phyloP scores from a whole-genome alignment of 2,329 filamentous ascomycete species.

The Fusarium longipes region DNA sequence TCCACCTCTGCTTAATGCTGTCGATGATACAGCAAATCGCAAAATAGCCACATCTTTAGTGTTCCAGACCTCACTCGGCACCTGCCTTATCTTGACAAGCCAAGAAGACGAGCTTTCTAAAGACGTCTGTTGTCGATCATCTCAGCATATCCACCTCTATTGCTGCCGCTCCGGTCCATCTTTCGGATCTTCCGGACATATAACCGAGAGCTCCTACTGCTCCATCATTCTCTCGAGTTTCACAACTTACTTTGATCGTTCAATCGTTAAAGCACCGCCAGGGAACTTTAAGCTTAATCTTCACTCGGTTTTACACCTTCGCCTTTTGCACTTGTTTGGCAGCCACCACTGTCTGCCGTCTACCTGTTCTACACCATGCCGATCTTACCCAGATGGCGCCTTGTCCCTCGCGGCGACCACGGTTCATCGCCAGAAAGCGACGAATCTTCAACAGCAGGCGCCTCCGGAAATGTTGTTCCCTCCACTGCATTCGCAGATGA shows the following conservation, averaged over 20 bases:
- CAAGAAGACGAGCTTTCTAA: slow-evolving; percentile 9
- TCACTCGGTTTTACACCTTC: neutral
- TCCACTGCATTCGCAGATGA: slow-evolving; percentile 41
- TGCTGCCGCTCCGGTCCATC: slow-evolving; percentile 30
- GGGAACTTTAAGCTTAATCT: slow-evolving; percentile 28
- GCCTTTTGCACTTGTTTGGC: neutral
- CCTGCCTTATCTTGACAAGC: neutral
- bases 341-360: slow-evolving; percentile 5
- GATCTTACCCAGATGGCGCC: slow-evolving; percentile 17
- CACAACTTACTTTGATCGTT: slow-evolving; percentile 7
- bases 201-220: slow-evolving; percentile 15
- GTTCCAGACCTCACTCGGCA: neutral
- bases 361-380: slow-evolving; percentile 26
- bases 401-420: slow-evolving; percentile 38
- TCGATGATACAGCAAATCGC: neutral
- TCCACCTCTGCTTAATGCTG: neutral
- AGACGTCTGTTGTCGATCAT: slow-evolving; percentile 27
- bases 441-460: slow-evolving; percentile 25
- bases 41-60: neutral
- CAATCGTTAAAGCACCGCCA: slow-evolving; percentile 4
- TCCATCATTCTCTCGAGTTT: slow-evolving; percentile 17
- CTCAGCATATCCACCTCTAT: slow-evolving; percentile 26
- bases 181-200: slow-evolving; percentile 37
- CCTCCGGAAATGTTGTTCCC: slow-evolving; percentile 22
- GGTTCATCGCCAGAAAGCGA: slow-evolving; percentile 40